Conservation (phyloP, 2,329 filamentous ascomycete species). For the Cladosporium phlei region DNA sequence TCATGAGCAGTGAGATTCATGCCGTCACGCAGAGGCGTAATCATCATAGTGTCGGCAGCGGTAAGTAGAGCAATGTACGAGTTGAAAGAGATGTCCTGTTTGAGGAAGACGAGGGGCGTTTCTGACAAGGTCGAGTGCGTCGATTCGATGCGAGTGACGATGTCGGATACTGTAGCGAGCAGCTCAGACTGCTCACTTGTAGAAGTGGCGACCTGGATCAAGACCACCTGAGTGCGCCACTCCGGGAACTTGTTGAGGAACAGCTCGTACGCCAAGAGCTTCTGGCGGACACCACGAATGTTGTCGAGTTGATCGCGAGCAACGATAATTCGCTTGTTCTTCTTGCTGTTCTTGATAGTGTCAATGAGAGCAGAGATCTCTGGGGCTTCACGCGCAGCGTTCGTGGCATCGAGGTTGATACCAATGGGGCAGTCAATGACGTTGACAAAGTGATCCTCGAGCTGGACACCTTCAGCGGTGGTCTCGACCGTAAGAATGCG, state of each 20-base stretch:
- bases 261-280: slow-evolving; percentile 84
- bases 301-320: slow-evolving; percentile 91
- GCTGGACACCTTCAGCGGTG: slow-evolving; percentile 77
- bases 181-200: slow-evolving; percentile 84
- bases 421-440: slow-evolving; percentile 83
- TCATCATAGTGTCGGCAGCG: slow-evolving; percentile 86
- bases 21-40: slow-evolving; percentile 89
- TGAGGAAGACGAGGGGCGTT: slow-evolving; percentile 86
- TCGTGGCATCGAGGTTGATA: slow-evolving; percentile 74
- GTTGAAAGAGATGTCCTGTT: slow-evolving; percentile 87
- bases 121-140: slow-evolving; percentile 86
- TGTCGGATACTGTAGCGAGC: slow-evolving; percentile 83
- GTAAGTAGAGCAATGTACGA: slow-evolving; percentile 91
- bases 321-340: slow-evolving; percentile 84
- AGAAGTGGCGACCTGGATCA: slow-evolving; percentile 91
- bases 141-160: slow-evolving; percentile 90
- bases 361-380: slow-evolving; percentile 75
- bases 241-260: slow-evolving; percentile 92
- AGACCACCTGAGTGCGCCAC: slow-evolving; percentile 78
- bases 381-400: slow-evolving; percentile 52
- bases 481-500: slow-evolving; percentile 86
- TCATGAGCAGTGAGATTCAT: slow-evolving; percentile 98
- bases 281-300: slow-evolving; percentile 87
- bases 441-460: slow-evolving; percentile 91
- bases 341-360: slow-evolving; percentile 76